Evolutionary conservation across 768 basidiomycete genomes (phyloP).

Genomic region (Lactarius deliciosus): DNA sequence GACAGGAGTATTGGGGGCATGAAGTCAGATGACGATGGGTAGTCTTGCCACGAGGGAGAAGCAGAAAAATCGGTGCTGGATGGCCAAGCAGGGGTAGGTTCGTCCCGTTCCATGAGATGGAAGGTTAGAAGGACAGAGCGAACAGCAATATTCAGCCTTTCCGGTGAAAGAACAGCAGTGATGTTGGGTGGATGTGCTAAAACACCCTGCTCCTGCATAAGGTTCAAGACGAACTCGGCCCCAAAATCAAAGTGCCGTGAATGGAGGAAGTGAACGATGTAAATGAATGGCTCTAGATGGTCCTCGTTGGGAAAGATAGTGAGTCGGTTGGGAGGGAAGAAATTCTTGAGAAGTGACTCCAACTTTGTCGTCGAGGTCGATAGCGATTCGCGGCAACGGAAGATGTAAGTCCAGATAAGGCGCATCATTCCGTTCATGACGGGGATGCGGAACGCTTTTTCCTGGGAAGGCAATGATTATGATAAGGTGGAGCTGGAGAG

Average conservation of each 20-base stretch:
- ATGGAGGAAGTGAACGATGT: constrained; percentile 78
- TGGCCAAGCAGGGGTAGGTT: constrained; percentile 74
- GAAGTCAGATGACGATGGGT: constrained; percentile 65
- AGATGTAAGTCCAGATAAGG: constrained; percentile 92
- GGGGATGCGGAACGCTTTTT: constrained; percentile 65
- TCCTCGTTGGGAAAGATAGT: constrained; percentile 68
- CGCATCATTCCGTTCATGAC: constrained; percentile 83
- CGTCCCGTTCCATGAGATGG: constrained; percentile 69
- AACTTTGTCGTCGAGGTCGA: constrained; percentile 81
- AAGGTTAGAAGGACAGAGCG: constrained; percentile 77
- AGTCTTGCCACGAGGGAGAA: constrained; percentile 58
- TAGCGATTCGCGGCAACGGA: constrained; percentile 82
- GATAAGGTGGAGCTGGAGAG: background rate
- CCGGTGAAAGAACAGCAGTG: constrained; percentile 56
- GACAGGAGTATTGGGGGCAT: constrained; percentile 54
- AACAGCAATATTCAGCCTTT: constrained; percentile 70
- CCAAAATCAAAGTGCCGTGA: constrained; percentile 85
- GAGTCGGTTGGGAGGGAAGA: constrained; percentile 73
- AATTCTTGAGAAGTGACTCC: constrained; percentile 68
- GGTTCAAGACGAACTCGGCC: constrained; percentile 73
- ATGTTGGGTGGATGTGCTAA: constrained; percentile 42
- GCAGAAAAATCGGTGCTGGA: constrained; percentile 64
- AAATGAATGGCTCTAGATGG: constrained; percentile 71
- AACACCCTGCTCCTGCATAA: constrained; percentile 69
- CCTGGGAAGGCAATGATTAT: constrained; percentile 47